Base-by-base conservation (phyloP, 2,329 filamentous ascomycete species). In the Ascosphaera acerosa region DNA sequence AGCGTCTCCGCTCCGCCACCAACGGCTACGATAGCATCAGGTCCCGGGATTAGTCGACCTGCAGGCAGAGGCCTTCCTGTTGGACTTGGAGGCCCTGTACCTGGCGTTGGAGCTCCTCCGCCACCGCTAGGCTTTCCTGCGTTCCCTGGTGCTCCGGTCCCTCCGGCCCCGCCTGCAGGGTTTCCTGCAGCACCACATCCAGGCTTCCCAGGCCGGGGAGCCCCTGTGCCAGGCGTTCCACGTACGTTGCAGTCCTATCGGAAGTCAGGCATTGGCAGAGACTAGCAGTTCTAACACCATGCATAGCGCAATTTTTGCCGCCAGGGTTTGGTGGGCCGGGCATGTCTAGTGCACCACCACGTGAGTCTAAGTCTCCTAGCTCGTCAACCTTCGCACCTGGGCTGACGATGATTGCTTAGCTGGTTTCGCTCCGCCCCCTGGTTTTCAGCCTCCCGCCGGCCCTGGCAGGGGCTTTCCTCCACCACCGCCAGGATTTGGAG, bases 31-130 rank as follows among this genome's bases (percentile, higher is more conserved):
- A 61, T 92, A 42, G 64, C 73, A 37, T 68, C 80, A 41, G 87
- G 87, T 31, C 77, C 82, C 38, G 87, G 87, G 45, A 80, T 94
- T 41, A 75, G 80, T 40, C 74, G 81, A 49, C 81, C 87, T 42
- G 82, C 82, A 45, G 87, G 87, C 43, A 69, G 87, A 53, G 87
- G 87, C 50, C 56, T 61, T 48, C 73, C 78, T 18, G 66, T 84
- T 44, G 81, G 82, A 33, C 62, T 94, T 39, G 78, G 80, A 44
- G 82, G 84, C 18, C 84, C 84, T 47, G 78, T 78, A 53, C 73
- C 76, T 46, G 84, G 82, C 48, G 74, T 91, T 47, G 84, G 80
- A 44, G 74, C 70, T 36, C 75, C 69, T 34, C 74, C 75, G 31
- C 74, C 76, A 33, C 59, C 62, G 12, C 61, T 59, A 29, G 58